These are phyloP conservation scores for Dichotomopilus funicola DNA, from an alignment of 2,329 filamentous ascomycete genomes.

Conservation along the genomic window DNA sequence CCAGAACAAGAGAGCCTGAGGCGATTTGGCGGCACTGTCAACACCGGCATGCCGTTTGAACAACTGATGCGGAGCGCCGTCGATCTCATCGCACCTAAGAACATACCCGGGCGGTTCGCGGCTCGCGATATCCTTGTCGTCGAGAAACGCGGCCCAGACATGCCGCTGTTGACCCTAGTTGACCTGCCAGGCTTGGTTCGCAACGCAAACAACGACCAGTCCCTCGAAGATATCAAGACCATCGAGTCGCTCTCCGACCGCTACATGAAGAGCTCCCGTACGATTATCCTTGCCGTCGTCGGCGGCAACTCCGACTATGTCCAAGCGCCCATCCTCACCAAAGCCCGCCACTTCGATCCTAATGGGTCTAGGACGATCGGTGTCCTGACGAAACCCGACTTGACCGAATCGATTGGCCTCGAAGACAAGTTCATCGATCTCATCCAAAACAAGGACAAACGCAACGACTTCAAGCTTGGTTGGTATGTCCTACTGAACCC, in stretches of 20 bases:
- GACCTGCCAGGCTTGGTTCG: slow-evolving; percentile 55
- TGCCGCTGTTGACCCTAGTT: slow-evolving; percentile 54
- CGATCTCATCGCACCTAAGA: slow-evolving; percentile 45
- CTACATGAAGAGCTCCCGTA: slow-evolving; percentile 51
- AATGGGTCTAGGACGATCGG: slow-evolving; percentile 44
- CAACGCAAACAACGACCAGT: slow-evolving; percentile 48
- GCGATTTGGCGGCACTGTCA: slow-evolving; percentile 43
- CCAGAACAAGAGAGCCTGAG: slow-evolving; percentile 42
- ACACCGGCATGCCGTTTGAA: slow-evolving; percentile 41
- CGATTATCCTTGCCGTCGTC: slow-evolving; percentile 50
- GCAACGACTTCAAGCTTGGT: slow-evolving; percentile 45
- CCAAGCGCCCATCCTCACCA: slow-evolving; percentile 45
- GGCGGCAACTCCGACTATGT: slow-evolving; percentile 51
- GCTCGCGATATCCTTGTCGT: slow-evolving; percentile 50
- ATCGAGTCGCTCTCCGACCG: slow-evolving; percentile 46
- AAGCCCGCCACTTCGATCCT: slow-evolving; percentile 45
- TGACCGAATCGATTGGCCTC: slow-evolving; percentile 46
- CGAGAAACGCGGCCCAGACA: slow-evolving; percentile 52
- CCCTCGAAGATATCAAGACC: slow-evolving; percentile 44
- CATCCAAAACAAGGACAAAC: slow-evolving; percentile 43
- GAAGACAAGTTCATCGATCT: slow-evolving; percentile 50
- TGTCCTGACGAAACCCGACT: slow-evolving; percentile 47
- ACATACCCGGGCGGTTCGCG: slow-evolving; percentile 44
- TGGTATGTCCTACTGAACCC: slow-evolving; percentile 49
- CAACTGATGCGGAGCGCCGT: slow-evolving; percentile 45